phyloP scores from a whole-genome alignment of 1,284 basidiomycete species.

The Pascua sp. region DNA sequence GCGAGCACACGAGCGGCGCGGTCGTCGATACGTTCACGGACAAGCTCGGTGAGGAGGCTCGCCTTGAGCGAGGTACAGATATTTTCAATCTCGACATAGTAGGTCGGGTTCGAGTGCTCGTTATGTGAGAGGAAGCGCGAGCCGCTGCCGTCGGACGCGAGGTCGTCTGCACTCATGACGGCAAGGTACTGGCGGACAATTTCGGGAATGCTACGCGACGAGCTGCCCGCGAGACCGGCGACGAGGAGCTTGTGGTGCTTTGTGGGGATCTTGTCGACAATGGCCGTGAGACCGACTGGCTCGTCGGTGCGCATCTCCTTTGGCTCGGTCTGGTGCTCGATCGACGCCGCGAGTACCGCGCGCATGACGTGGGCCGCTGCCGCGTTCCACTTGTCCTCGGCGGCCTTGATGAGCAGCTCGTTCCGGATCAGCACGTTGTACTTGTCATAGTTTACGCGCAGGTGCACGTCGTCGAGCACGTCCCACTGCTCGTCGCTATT shows the following conservation, averaged over 20 bases:
- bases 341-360: conserved; percentile 66
- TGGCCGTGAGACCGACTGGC: conserved; percentile 29
- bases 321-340: conserved; percentile 57
- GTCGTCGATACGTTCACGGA: conserved; percentile 79
- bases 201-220: conserved; percentile 27
- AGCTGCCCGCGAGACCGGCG: conserved; percentile 29
- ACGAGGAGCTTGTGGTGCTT: conserved; percentile 22
- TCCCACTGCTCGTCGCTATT: conserved; percentile 15
- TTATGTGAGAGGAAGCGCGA: conserved; percentile 58
- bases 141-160: conserved; percentile 18
- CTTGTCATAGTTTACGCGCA: conserved; percentile 72
- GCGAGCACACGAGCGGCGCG: conserved; percentile 80
- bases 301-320: conserved; percentile 29
- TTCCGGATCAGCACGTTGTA: conserved; percentile 88
- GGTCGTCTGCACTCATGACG: conserved; percentile 39
- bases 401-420: conserved; percentile 70
- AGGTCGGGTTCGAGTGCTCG: conserved; percentile 56
- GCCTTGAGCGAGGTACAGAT: conserved; percentile 68
- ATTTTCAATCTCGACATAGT: conserved; percentile 73
- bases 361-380: conserved; percentile 67
- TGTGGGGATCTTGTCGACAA: conserved; percentile 30
- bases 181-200: conserved; percentile 35
- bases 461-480: conserved; percentile 20
- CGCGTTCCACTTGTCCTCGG: conserved; percentile 71
- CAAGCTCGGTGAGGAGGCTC: conserved; percentile 71